Base-by-base conservation (phyloP, 495 filamentous ascomycete genomes). In the Penicillium alfredii region DNA sequence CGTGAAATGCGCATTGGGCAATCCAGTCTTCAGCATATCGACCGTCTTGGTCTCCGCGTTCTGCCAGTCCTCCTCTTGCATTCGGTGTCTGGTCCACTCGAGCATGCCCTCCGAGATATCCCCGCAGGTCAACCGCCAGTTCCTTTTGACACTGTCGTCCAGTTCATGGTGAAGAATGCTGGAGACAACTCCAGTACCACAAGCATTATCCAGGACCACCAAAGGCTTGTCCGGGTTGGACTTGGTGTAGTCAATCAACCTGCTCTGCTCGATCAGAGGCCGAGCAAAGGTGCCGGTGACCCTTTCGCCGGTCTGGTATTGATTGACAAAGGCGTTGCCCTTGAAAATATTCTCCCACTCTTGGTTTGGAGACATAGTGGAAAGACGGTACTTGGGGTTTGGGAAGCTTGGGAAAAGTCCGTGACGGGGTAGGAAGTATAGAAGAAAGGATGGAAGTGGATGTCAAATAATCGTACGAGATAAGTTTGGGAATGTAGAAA, bases 121-220 rank as follows among this genome's bases (percentile, higher is more conserved):
- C 9, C 61, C 61, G 13, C 56, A 66, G 4, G 55, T 61, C 30
- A 70, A 30, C 6, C 51, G 40, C 48, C 53, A 50, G 4, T 37
- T 45, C 2, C 35, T 25, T 23, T 57, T 55, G n/a, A 30, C 32
- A 6, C 42, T 8, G 3, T 39, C 35, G 16, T 50, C 45, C 6
- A 69, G 25, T 6, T 46, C 38, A 2, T 31, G 18, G 11, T 64
- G 38, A 6, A 68, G 49, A 4, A 45, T 33, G 12, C 47, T 51
- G 6, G 61, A 56, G 11, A 67, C 44, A 24, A 70, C 49, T 0
- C 63, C 64, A 16, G 63, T 61, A n/a, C 66, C 64, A 30, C 63
- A 70, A 4, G 60, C 65, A 38, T 62, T 60, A 24, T 70, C 66
- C 11, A 70, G 38, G 10, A 68, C 47, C 8, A 57, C 42, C 1